Conservation (phyloP, 2,329 filamentous ascomycete genomes). For the Fusarium buharicum region DNA sequence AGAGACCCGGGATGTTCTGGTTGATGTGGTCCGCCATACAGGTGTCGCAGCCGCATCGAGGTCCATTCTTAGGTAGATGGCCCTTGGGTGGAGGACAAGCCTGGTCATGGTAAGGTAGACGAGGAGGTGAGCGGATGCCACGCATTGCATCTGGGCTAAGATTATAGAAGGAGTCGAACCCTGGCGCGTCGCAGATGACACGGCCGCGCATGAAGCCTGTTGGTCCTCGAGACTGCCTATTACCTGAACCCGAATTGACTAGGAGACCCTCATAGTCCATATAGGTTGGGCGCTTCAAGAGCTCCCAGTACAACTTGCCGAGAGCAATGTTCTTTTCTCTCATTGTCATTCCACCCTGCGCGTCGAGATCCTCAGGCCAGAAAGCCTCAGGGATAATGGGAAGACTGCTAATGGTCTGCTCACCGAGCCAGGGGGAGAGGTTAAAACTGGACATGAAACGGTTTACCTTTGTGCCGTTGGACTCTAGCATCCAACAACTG, state of each 20-base stretch:
- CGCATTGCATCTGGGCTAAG: slow-evolving; percentile 40
- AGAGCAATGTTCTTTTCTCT: slow-evolving; percentile 53
- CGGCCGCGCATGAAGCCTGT: slow-evolving; percentile 54
- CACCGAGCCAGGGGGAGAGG: slow-evolving; percentile 55
- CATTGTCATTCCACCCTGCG: slow-evolving; percentile 49
- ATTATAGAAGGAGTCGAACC: slow-evolving; percentile 51
- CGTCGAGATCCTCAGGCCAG: slow-evolving; percentile 52
- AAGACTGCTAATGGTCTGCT: slow-evolving; percentile 56
- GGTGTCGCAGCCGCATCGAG: slow-evolving; percentile 55
- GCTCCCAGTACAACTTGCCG: slow-evolving; percentile 60
- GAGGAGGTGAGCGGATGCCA: slow-evolving; percentile 17
- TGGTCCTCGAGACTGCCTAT: slow-evolving; percentile 44
- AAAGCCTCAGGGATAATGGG: slow-evolving; percentile 56
- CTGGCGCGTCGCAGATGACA: slow-evolving; percentile 57
- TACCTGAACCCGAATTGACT: slow-evolving; percentile 46
- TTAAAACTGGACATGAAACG: slow-evolving; percentile 53
- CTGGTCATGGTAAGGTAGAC: slow-evolving; percentile 17
- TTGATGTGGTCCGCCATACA: slow-evolving; percentile 46
- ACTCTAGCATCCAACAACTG: slow-evolving; percentile 57
- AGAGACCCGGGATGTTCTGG: slow-evolving; percentile 45
- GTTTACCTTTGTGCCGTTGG: slow-evolving; percentile 48
- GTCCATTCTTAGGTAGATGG: slow-evolving; percentile 54
- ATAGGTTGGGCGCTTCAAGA: slow-evolving; percentile 57
- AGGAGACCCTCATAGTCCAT: slow-evolving; percentile 59
- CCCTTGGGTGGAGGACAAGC: slow-evolving; percentile 44